Conservation (phyloP, 2,329 filamentous ascomycete species). For the Cladosporium sp. region DNA sequence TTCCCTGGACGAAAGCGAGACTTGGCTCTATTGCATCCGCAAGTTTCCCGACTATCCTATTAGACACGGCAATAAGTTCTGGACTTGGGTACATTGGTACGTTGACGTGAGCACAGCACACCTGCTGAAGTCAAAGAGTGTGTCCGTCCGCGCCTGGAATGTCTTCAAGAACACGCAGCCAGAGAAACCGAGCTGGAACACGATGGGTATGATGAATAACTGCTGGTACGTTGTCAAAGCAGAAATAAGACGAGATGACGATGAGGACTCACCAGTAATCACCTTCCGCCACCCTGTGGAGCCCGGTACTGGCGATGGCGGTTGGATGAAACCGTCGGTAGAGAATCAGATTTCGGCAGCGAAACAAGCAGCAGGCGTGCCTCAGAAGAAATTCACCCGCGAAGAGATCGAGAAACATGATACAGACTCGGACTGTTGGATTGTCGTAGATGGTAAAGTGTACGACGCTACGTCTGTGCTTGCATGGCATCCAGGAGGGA, state of each 20-base stretch:
- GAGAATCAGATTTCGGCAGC: constrained; percentile 43
- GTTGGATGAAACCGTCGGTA: constrained; percentile 50
- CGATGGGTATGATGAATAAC: constrained; percentile 55
- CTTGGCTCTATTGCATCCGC: constrained; percentile 48
- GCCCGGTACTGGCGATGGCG: constrained; percentile 40
- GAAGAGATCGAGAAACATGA: constrained; percentile 52
- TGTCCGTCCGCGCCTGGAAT: constrained; percentile 47
- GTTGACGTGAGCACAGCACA: constrained; percentile 46
- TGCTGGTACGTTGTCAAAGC: constrained; percentile 46
- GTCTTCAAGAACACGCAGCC: constrained; percentile 52
- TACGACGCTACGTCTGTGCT: constrained; percentile 49
- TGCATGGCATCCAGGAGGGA: constrained; percentile 49
- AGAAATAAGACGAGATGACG: constrained; percentile 33
- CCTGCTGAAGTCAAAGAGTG: constrained; percentile 40
- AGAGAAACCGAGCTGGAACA: constrained; percentile 44
- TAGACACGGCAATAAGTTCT: constrained; percentile 51
- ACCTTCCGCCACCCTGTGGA: constrained; percentile 47
- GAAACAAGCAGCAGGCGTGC: constrained; percentile 42
- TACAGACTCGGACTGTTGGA: constrained; percentile 48
- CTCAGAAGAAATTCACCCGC: constrained; percentile 50
- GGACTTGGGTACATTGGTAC: constrained; percentile 53
- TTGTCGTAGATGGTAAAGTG: constrained; percentile 50
- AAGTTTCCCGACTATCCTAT: constrained; percentile 47
- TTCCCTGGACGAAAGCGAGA: constrained; percentile 44
- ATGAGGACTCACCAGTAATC: constrained; percentile 30